Base-by-base conservation (phyloP, 2,329 filamentous ascomycete genomes). In the Fusarium xylarioides region DNA sequence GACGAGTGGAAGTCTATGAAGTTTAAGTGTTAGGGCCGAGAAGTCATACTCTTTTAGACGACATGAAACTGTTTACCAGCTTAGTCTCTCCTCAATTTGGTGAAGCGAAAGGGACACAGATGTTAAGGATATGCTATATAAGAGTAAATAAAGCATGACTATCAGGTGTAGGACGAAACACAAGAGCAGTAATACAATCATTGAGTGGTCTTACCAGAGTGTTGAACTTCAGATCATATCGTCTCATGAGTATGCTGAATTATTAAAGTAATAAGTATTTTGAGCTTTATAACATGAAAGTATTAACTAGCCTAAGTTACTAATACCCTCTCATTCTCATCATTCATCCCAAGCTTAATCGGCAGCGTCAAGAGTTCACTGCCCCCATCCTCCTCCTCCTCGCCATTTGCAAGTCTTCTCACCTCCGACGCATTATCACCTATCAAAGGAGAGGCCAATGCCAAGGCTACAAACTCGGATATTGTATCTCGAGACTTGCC, bases 311-410 rank as follows among this genome's bases (percentile, higher is more conserved):
- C 10, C 15, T 23, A 43, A 46, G 23, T 28, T 21, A 46, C 5
- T 7, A 46, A 11, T 5, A 28, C 18, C 21, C 23, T 28, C 18
- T 28, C 23, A 5, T 46, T 28, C 4, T 21, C 23, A 15, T 28
- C 43, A 46, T 28, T 28, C 8, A 28, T 11, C 4, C 11, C 18
- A 46, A 46, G 23, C 4, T 46, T 21, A 21, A 46, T 28, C 23
- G 43, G 23, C 18, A 46, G 0, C 12, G 43, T 46, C 43, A 28
- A 15, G 4, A 46, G 18, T 15, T 28, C 1, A 3, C 43, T 46
- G 0, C 23, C 23, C 8, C 4, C 2, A 11, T 14, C 0, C 2
- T 46, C 23, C 1, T 46, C 43, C 43, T 46, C 43, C 18, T 46
- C 43, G 8, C 43, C 43, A 28, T 46, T 46, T 0, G 23, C 23